Evolutionary conservation across 768 basidiomycete genomes (phyloP), one percentile per base, ranked within the genome.

Genomic region (Clavulina sp.): DNA sequence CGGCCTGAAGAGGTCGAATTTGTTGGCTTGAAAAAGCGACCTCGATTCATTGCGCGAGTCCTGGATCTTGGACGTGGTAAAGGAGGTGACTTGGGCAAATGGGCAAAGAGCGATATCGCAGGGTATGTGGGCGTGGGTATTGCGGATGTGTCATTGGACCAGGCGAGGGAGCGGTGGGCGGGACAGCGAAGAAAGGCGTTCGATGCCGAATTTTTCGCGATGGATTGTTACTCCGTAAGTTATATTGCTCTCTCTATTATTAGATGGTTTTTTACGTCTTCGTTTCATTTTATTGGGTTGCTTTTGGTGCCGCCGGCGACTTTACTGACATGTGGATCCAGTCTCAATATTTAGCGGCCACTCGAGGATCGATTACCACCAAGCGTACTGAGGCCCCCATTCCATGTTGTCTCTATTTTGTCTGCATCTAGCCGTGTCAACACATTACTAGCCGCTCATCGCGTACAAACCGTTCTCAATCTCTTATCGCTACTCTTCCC

Each of bases 371-470:
- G 71, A n/a, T 74, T 96, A 47, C 66, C 80, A 3, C 74, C 75
- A 1, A 70, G 72, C 18, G 72, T 86, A 24, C 68, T 67, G 0
- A 71, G n/a, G n/a, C n/a, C 73, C 29, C 80, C 80, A 4, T 95
- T 95, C 61, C 93, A 97, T 61, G 86, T 89, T 52, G 89, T 97
- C 4, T 86, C 88, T 2, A 87, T 96, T 99, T 64, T 97, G 95
- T 66, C 96, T 99, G 86, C 95, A 99, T 64, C 97, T 97, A 61
- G 95, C 95, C 5, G 96, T 99, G 63, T 91, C 96, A 64, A 82
- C 75, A 18, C 74, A 78, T 28, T 69, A 74, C 53, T 95, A 95
- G 62, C 84, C 80, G 26, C 74, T 85, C 30, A 81, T 78, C 63
- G 95, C 97, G 95, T 76, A 97, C 30, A 74, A 78, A n/a, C 30